phyloP scores from a whole-genome alignment of 176 grass and related monocot species.

The Hordeum marinum region DNA sequence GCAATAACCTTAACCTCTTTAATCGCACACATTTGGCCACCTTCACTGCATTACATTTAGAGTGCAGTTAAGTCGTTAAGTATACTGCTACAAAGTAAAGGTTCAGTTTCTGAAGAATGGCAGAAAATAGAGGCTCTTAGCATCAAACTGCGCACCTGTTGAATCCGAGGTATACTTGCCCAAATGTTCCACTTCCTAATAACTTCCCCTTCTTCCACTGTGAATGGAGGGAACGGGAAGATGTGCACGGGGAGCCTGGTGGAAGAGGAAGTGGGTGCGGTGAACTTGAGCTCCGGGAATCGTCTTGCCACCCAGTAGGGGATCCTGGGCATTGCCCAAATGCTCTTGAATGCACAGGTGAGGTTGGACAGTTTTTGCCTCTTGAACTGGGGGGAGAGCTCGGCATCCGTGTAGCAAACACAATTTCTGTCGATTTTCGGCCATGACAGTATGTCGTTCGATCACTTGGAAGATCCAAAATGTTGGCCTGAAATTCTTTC shows the following conservation, averaged over 20 bases:
- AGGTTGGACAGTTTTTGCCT: conserved; percentile 29
- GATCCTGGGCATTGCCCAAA: conserved; percentile 52
- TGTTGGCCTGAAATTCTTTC: conserved; percentile 36
- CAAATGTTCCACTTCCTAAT: conserved; percentile 85
- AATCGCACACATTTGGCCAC: conserved; percentile 96
- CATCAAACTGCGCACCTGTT: conserved; percentile 50
- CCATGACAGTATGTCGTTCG: conserved; percentile 22
- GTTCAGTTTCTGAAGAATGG: not conserved
- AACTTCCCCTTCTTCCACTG: conserved; percentile 81
- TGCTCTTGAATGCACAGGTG: conserved; percentile 37
- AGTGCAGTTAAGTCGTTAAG: conserved; percentile 13
- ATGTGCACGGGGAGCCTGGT: conserved; percentile 45
- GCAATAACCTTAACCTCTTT: conserved; percentile 96
- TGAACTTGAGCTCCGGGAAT: conserved; percentile 41
- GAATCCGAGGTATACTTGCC: conserved; percentile 80
- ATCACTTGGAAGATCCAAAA: conserved; percentile 34
- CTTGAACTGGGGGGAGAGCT: conserved; percentile 41
- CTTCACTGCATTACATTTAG: conserved; percentile 49
- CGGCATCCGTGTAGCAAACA: conserved; percentile 28
- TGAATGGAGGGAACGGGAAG: conserved; percentile 42
- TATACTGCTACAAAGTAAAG: not conserved
- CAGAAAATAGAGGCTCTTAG: not conserved
- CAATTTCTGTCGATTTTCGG: conserved; percentile 50
- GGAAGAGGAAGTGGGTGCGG: conserved; percentile 71
- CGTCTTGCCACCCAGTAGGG: conserved; percentile 52